Evolutionary conservation across 1,284 basidiomycete species (phyloP), one percentile per base, ranked within the genome.

Genomic region (Peniophora sp.): DNA sequence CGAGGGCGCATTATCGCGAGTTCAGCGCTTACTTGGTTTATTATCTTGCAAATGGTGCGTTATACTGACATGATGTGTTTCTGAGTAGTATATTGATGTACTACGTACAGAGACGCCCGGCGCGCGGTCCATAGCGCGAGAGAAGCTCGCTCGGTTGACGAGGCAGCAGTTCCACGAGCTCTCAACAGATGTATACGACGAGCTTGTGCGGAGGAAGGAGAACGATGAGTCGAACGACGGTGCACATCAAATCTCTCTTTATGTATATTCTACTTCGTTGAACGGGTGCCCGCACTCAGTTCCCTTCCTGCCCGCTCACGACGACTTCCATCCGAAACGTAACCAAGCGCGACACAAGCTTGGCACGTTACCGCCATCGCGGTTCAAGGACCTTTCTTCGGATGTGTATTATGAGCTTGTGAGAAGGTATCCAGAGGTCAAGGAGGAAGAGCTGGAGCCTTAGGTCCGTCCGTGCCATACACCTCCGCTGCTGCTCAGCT

Each of bases 301-400:
- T 19, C 92, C 93, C 17, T 97, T 92, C 70, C 78, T 97, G 23
- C 91, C 92, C 27, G 83, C 92, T 2, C 80, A 93, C 55, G 85
- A 93, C 56, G 95, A 98, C 61, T 99, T 99, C 64, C 96, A 99
- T 68, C 96, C 96, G 1, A 99, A 98, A 68, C 86, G 97, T 48
- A 99, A 99, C 66, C 95, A 98, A 69, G 97, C 97, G 2, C 81
- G 97, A 27, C 97, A 98, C 69, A 99, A 99, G 69, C 83, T 99
- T 10, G 93, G 97, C 2, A 99, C 96, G 0, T 75, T 99, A 16
- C 94, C 96, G 2, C 79, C 85, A 45, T 81, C 87, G 43, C 81
- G 96, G 16, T 99, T 99, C 74, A 93, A 96, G 67, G 96, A 99
- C 65, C 78, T 99, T 11, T 95, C 94, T 0, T 92, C 90, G 53